Conservation (phyloP, 2,329 filamentous ascomycete genomes). For the Achaetomium macrosporum region DNA sequence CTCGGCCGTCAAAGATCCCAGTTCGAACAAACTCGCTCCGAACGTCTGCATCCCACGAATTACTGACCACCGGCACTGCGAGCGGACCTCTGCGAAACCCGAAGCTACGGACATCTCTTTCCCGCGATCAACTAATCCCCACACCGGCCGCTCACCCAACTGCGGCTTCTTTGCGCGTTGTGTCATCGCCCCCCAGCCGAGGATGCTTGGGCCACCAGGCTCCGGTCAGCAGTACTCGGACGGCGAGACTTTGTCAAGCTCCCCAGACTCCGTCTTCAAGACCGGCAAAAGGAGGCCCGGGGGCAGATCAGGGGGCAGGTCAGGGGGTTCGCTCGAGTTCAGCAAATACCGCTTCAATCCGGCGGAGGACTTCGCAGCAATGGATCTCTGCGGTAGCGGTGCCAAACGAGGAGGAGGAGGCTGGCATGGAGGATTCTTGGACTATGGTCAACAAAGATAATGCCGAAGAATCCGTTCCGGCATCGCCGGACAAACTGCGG, state of each 20-base stretch:
- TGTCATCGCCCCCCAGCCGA: conserved; percentile 20
- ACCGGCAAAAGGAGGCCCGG: conserved; percentile 3
- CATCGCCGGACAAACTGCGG: conserved; percentile 27
- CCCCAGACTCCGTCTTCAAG: conserved; percentile 5
- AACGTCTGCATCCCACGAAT: conserved; percentile 20
- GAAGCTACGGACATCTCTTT: conserved; percentile 37
- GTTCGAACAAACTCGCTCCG: conserved; percentile 21
- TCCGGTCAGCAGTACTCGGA: conserved; percentile 5
- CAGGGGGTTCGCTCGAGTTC: conserved; percentile 12
- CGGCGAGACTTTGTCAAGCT: conserved; percentile 6
- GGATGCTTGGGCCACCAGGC: conserved; percentile 2
- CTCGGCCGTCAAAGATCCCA: conserved; percentile 25
- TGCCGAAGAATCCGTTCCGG: conserved; percentile 1
- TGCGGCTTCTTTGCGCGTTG: conserved; percentile 15
- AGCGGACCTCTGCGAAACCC: conserved; percentile 31
- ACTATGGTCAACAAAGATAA: not conserved
- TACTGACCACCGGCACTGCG: conserved; percentile 6
- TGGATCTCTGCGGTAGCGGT: conserved; percentile 21
- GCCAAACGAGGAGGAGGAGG: conserved; percentile 11
- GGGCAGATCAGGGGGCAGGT: not conserved
- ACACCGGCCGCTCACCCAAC: conserved; percentile 10
- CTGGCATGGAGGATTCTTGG: conserved; percentile 5
- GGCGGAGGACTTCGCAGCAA: conserved; percentile 21
- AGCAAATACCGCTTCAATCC: conserved; percentile 6
- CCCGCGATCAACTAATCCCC: conserved; percentile 34